Base-by-base conservation (phyloP, 2,329 filamentous ascomycete genomes). In the Arthrobotrys conoides region DNA sequence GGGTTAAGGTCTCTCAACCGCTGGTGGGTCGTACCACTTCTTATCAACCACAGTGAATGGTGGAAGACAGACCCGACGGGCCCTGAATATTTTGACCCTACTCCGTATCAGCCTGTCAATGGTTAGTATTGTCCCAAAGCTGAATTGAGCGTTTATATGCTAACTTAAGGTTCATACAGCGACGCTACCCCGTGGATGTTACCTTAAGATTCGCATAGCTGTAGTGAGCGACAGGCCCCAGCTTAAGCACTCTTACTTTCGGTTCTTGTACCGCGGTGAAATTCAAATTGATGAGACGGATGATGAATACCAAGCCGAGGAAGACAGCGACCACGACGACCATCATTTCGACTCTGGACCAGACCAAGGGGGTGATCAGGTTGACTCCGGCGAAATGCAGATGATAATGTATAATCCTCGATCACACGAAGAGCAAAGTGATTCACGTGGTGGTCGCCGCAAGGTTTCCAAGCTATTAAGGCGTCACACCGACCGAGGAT, bases 1-100 rank as follows among this genome's bases (percentile, higher is more conserved):
- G 66, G 66, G 6, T 36, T 77, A 0, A 48, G 72, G 10, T 51
- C 66, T n/a, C 38, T 77, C 10, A 44, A 71, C 30, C 38, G 30
- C 9, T 77, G 72, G 72, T 51, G 66, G 44, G 36, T 61, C 1
- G 55, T 77, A 4, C 61, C 20, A 3, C 3, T 30, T 2, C 20
- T 77, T 16, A 12, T 77, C 16, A 12, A 61, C 5, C 49, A 71
- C 1, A 16, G 24, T 10, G 30, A 16, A 1, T 76, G 71, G 71
- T 70, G 53, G 14, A 18, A 36, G 10, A 57, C 27, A 6, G 14
- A 27, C 20, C n/a, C n/a, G n/a, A 5, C 44, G 4, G n/a, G 44
- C n/a, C n/a, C 16, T 10, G 48, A 16, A 14, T 46, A 22, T 9
- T 38, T 18, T n/a, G 44, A 69, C 22, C 53, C 55, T 27, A 16